Percentiles rank a stretch among this genome's conserved stretches.
phyloP scores from a whole-genome alignment of 2,329 filamentous ascomycete species.

The Fusarium nygamai region DNA sequence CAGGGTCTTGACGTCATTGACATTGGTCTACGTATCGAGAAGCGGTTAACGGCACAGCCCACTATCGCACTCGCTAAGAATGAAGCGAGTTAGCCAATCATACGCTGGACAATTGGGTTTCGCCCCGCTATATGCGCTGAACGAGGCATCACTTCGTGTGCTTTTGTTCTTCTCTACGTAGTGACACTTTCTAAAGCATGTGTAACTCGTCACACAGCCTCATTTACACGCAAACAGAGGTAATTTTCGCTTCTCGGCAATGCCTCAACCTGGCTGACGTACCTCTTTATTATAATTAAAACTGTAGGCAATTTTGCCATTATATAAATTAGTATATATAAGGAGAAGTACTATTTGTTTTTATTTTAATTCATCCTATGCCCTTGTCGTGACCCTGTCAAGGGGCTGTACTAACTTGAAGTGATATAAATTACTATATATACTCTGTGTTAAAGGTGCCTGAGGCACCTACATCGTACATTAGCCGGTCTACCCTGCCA shows the following conservation, averaged over 20 bases:
- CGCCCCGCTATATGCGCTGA: not conserved
- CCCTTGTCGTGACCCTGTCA: too few species aligned
- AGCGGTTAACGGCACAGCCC: slow-evolving; percentile 15
- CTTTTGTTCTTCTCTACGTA: not conserved
- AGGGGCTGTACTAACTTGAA: too few species aligned
- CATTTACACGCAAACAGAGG: not conserved
- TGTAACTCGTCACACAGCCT: not conserved
- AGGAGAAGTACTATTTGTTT: too few species aligned
- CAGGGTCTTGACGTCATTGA: slow-evolving; percentile 22
- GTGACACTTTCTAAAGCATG: not conserved
- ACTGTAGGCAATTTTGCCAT: too few species aligned
- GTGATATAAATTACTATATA: too few species aligned
- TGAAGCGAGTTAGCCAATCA: not conserved
- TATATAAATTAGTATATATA: too few species aligned
- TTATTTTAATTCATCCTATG: too few species aligned
- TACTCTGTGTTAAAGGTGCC: too few species aligned
- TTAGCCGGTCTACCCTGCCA: too few species aligned
- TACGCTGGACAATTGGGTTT: rapidly evolving
- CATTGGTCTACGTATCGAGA: slow-evolving; percentile 2
- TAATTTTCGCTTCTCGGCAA: not conserved
- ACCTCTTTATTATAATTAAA: too few species aligned
- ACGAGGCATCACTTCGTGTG: not conserved
- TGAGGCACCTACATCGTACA: too few species aligned
- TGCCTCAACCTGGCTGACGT: not conserved
- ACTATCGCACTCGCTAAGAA: slow-evolving; percentile 5